Percentiles rank a stretch among this genome's conserved stretches.
Conservation (phyloP, 106 monocot species). For the Phalaenopsis equestris region DNA sequence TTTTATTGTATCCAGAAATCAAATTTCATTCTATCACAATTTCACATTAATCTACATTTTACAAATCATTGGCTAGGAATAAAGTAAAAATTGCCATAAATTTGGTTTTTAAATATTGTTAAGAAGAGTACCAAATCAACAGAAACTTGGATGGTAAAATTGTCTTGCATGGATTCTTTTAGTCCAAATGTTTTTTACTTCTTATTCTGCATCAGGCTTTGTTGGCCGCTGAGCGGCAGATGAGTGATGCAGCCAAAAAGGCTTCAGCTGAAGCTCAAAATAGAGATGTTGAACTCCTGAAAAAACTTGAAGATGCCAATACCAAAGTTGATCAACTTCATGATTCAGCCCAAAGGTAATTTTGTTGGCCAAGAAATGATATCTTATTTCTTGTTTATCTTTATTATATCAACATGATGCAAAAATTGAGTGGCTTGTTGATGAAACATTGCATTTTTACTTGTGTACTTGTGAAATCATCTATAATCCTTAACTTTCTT, state of each 20-base stretch:
- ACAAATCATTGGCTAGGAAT: background rate
- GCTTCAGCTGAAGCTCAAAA: conserved; percentile 42
- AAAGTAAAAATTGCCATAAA: background rate
- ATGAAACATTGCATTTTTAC: background rate
- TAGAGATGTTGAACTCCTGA: conserved; percentile 54
- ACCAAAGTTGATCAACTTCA: conserved; percentile 76
- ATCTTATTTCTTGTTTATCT: conserved; percentile 1
- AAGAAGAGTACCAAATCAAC: background rate
- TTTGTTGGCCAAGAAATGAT: background rate
- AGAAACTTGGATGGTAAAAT: background rate
- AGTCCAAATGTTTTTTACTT: background rate
- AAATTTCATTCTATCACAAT: background rate
- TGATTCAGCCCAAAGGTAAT: conserved; percentile 73
- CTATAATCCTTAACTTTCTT: background rate
- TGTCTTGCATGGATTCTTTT: background rate
- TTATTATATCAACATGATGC: conserved; percentile 2
- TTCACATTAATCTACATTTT: background rate
- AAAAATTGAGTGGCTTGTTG: background rate
- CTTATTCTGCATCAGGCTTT: conserved; percentile 39
- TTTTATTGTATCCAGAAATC: background rate
- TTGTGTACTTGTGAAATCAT: background rate
- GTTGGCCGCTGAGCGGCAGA: conserved; percentile 46
- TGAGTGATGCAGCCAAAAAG: conserved; percentile 42
- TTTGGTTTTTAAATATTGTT: background rate
- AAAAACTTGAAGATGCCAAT: conserved; percentile 67